Evolutionary conservation across 495 filamentous ascomycete species (phyloP).

Genomic region (Durotheca rogersii): DNA sequence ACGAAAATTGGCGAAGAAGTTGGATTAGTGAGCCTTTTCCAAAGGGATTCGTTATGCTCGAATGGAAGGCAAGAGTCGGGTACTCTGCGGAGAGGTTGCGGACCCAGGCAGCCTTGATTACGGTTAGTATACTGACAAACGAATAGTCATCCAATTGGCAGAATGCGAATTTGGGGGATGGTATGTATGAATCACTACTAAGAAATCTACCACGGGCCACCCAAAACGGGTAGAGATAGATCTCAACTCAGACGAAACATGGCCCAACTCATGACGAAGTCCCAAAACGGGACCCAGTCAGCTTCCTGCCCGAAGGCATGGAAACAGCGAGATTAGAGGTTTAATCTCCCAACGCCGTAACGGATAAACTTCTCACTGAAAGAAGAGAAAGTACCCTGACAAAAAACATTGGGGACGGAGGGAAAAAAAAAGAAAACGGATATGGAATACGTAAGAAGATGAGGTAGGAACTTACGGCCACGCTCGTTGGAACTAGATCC

Average conservation of each 20-base stretch:
- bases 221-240: slow-evolving; percentile 50
- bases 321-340: slow-evolving; percentile 67
- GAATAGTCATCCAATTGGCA: too few relatives aligned
- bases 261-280: slow-evolving; percentile 67
- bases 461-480: slow-evolving; percentile 75
- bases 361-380: slow-evolving; percentile 76
- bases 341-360: slow-evolving; percentile 98
- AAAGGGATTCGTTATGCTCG: slow-evolving; percentile 88
- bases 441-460: slow-evolving; percentile 12
- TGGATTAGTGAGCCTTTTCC: slow-evolving; percentile 75
- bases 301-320: slow-evolving; percentile 56
- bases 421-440: too few relatives aligned
- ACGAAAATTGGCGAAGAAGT: slow-evolving; percentile 87
- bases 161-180: too few relatives aligned
- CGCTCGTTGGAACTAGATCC: slow-evolving; percentile 88
- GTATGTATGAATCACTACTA: slow-evolving; percentile 99
- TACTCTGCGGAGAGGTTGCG: slow-evolving; percentile 77
- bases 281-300: slow-evolving; percentile 84
- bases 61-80: slow-evolving; percentile 91
- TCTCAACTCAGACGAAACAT: slow-evolving; percentile 84
- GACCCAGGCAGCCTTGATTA: slow-evolving; percentile 77
- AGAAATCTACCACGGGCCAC: slow-evolving; percentile 73
- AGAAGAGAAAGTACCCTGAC: slow-evolving; percentile 83
- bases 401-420: slow-evolving; percentile 65
- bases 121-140: too few relatives aligned